Evolutionary conservation across 208 protist species (phyloP), one percentile per base, ranked within the genome.

Genomic region (Leishmania turanica): DNA sequence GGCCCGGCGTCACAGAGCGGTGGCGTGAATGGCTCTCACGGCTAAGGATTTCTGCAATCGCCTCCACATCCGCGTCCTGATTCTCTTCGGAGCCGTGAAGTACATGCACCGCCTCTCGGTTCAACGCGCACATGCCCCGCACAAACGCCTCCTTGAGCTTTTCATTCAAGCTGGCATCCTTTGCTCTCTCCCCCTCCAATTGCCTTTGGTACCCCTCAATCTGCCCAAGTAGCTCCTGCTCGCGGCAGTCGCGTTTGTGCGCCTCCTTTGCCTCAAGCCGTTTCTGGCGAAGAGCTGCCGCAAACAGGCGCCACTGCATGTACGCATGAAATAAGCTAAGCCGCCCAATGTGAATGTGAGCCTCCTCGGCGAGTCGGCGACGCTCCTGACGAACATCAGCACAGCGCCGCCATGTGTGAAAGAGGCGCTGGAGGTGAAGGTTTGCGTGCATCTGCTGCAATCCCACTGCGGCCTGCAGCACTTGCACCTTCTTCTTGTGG

Each of bases 81-180:
- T 66, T 84, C 31, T 60, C 76, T 51, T 89, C 84, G 3, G 71
- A 49, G 6, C 91, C 89, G 21, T 89, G 84, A 45, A 97, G 88
- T n/a, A 95, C 92, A 49, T 96, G 89, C 80, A 97, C 92, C 7
- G 96, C 96, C 79, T 98, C 96, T 8, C 92, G 93, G 78, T 98
- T 98, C 68, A 98, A 82, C 7, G 96, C 94, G 64, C 91, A 95
- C 49, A 98, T 91, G 9, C 96, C 95, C 1, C 92, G 89, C 62
- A 98, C 87, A 82, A 98, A 97, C 0, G 94, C 94, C 1, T 84
- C 87, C 82, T 92, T 94, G 71, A 96, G 80, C 31, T 91, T 79
- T 51, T 95, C 95, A 37, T 93, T 92, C 69, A 96, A 65, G 1
- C 69, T 78, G n/a, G 79, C 82, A 34, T 87, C 88, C 0, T 87